Conservation (phyloP, 2,329 filamentous ascomycete genomes). For the Penicillium expansum region DNA sequence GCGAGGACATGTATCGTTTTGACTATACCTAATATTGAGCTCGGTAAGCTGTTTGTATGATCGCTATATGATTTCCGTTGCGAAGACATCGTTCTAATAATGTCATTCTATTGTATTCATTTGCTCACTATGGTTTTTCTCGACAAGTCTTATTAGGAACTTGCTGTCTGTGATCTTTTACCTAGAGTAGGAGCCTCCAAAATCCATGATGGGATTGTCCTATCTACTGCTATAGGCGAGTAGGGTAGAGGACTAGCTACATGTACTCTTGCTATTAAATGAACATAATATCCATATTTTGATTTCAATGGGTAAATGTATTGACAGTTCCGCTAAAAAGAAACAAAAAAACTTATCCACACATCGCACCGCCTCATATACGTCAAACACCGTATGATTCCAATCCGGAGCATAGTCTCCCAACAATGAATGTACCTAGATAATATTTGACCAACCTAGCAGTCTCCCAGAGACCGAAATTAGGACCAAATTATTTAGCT, state of each 20-base stretch:
- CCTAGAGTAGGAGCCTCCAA: neutral
- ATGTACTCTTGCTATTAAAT: neutral
- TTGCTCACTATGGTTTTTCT: neutral
- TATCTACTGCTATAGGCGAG: too few species aligned
- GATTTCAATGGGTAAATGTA: constrained; percentile 20
- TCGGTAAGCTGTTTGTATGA: neutral
- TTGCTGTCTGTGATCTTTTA: neutral
- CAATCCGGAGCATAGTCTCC: neutral
- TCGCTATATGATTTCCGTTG: neutral
- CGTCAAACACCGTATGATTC: constrained; percentile 13
- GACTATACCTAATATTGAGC: too few species aligned
- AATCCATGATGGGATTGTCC: neutral
- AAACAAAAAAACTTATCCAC: constrained; percentile 23
- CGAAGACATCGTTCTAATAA: neutral
- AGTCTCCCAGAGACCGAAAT: neutral
- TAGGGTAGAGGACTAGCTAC: neutral
- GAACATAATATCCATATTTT: neutral
- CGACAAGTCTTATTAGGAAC: neutral
- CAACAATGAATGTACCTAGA: constrained; percentile 3
- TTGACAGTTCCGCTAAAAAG: constrained; percentile 27
- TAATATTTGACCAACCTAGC: neutral
- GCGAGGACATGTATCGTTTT: too few species aligned
- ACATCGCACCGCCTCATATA: constrained; percentile 16
- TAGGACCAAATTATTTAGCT: constrained; percentile 35
- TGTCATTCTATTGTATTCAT: neutral